A percentile compares a stretch with the other conserved stretches of the same genome.
Evolutionary conservation across 495 filamentous ascomycete species (phyloP).

Genomic region (Aspergillus ellipticus): DNA sequence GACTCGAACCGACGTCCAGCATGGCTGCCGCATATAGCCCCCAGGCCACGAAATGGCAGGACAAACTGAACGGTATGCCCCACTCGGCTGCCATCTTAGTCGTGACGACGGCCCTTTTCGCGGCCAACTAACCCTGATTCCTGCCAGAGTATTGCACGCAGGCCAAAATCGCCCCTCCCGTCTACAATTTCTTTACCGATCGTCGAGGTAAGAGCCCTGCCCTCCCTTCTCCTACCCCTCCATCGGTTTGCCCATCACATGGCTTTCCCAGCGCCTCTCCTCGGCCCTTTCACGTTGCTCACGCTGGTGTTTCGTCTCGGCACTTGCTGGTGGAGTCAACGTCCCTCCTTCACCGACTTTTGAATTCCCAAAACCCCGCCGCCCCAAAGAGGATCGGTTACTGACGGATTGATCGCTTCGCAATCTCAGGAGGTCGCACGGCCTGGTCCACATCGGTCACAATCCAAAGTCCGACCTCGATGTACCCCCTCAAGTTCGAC

Average conservation of each 20-base stretch:
- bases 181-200: constrained; percentile 72
- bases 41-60: constrained; percentile 38
- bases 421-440: constrained; percentile 70
- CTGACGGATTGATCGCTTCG: constrained; percentile 15
- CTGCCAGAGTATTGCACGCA: constrained; percentile 57
- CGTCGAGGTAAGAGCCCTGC: constrained; percentile 57
- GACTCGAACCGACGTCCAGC: background rate
- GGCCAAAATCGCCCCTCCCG: constrained; percentile 51
- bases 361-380: constrained; percentile 16
- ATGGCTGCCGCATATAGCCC: background rate
- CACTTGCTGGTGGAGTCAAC: constrained; percentile 28
- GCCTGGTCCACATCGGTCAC: constrained; percentile 79
- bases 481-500: constrained; percentile 33
- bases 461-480: constrained; percentile 40
- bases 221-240: constrained; percentile 7
- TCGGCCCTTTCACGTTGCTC: background rate
- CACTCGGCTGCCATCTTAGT: constrained; percentile 19
- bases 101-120: constrained; percentile 1
- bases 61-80: constrained; percentile 49
- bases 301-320: constrained; percentile 20
- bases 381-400: constrained; percentile 2
- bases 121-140: constrained; percentile 9
- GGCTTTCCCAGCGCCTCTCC: background rate
- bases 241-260: constrained; percentile 6
- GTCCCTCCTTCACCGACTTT: constrained; percentile 39